A percentile compares a stretch with the other conserved stretches of the same genome.
Evolutionary conservation across 176 grass and related monocot species (phyloP).

Genomic region (Zoysia japonica): DNA sequence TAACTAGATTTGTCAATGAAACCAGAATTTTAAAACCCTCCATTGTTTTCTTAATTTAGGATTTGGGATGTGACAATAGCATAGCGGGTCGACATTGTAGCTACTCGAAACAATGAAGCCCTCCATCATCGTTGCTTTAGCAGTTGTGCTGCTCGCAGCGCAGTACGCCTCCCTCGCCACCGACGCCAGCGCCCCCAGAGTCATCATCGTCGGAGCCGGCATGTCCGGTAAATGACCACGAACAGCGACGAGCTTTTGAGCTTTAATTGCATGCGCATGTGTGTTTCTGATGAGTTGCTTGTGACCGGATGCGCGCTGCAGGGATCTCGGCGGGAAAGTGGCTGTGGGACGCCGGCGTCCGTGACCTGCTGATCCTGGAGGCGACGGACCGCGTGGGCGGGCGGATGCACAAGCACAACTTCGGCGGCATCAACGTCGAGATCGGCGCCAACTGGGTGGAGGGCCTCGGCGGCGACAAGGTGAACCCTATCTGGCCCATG

Average conservation of each 20-base stretch:
- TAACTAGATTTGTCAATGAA: too few species aligned
- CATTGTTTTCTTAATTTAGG: too few species aligned
- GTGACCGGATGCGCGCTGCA: background rate
- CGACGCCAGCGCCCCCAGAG: background rate
- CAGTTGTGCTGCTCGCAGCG: background rate
- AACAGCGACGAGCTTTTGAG: background rate
- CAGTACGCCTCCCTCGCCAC: background rate
- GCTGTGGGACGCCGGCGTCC: conserved; percentile 63
- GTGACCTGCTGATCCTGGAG: conserved; percentile 62
- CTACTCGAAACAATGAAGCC: background rate
- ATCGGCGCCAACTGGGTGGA: conserved; percentile 78
- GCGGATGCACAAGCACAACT: conserved; percentile 60
- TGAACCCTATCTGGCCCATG: conserved; percentile 74
- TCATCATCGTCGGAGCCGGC: conserved; percentile 54
- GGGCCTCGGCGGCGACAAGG: conserved; percentile 45
- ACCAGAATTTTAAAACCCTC: too few species aligned
- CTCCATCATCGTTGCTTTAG: background rate
- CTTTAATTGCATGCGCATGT: too few species aligned
- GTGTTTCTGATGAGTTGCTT: too few species aligned
- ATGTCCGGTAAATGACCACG: conserved; percentile 32
- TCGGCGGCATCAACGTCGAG: conserved; percentile 64
- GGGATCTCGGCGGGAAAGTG: conserved; percentile 72
- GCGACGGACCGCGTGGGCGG: conserved; percentile 66
- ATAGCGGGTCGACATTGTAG: background rate
- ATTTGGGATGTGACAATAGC: too few species aligned